Base-by-base conservation (phyloP, 108 stramenopile species). In the Cylindrotheca closterium region DNA sequence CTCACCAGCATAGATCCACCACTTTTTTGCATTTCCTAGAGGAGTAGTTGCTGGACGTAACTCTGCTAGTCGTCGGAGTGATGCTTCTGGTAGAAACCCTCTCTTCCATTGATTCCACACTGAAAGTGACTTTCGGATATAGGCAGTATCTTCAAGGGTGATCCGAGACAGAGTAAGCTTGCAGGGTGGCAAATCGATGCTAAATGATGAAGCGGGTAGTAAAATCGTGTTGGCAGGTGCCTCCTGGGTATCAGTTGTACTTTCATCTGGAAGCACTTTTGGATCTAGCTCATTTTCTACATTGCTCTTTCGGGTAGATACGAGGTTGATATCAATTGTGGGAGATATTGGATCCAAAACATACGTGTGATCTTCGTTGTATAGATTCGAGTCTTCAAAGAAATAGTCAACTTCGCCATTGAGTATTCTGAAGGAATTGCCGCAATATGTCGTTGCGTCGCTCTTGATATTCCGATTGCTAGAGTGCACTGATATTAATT, bases 281-380 rank as follows among this genome's bases (percentile, higher is more conserved):
- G 60, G 42, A 2, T 54, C 32, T 24, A 34, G 33, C 19, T 21
- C 29, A 3, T 58, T 45, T 25, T 71, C 60, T 4, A 51, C n/a
- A 25, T 51, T 28, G 0, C 45, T 56, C 21, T 30, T 31, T 2
- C 17, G 29, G 31, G 53, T 53, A 48, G 65, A 60, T 21, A 81
- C 69, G 42, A 87, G 53, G 0, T 45, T 70, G 22, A 85, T 42
- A 47, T 81, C 63, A 1, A 89, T 47, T 5, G 83, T 79, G n/a
- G 88, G 84, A 51, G 88, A 89, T 23, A 86, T 73, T 5, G 88
- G 84, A 48, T 82, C 55, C 24, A 89, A 67, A 12, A 89, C 8
- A 60, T 82, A 86, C 8, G 78, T 62, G 45, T 86, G 85, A 8
- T 45, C n/a, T 2, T 59, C 45, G 1, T 32, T 33, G 50, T 65